Evolutionary conservation across 805 yeast species (phyloP), one percentile per base, ranked within the genome.

Genomic region (Candida boidinii): DNA sequence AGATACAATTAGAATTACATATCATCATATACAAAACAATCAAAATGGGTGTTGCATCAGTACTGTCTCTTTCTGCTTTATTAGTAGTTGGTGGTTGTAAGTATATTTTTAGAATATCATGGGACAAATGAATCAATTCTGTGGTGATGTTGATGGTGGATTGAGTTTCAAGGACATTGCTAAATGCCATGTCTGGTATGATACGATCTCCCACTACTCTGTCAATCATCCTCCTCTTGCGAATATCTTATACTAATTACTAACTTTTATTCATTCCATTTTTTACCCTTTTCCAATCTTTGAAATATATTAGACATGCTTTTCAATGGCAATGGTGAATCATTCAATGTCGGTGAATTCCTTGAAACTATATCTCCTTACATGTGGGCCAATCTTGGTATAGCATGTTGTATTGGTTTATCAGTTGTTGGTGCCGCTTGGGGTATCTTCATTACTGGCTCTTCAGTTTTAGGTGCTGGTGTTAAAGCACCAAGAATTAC

Each of bases 361-460:
- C 70, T 92, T 44, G 75, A 77, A 44, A 66, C 80, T 23, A 76
- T 92, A 3, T 86, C 96, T 16, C 98, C 98, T 6, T 92, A 92
- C 56, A 74, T 92, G 80, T 92, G 97, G 97, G 97, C 96, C 19
- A 73, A 74, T 42, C 59, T 87, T 42, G 98, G 98, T 35, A 86
- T 92, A 41, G 79, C 83, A 12, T 62, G 77, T 32, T 90, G 98
- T 62, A 87, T 94, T 46, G 97, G 97, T 11, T 70, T 92, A 38
- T 79, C 94, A 30, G 96, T 92, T 12, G 80, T 88, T 26, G 98
- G 98, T 25, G 98, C 98, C 12, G 97, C 97, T 5, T 92, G 98
- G 98, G 98, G 98, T 43, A 92, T 92, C 45, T 92, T 90, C 57
- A 73, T 92, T 40, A 90, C 97, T 2, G 98, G 98, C 26, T 70